Percentiles rank a stretch among this genome's conserved stretches.
These are phyloP conservation scores for Afroboletus lepidellus DNA, from an alignment of 1,284 basidiomycete genomes.

Conservation along the genomic window DNA sequence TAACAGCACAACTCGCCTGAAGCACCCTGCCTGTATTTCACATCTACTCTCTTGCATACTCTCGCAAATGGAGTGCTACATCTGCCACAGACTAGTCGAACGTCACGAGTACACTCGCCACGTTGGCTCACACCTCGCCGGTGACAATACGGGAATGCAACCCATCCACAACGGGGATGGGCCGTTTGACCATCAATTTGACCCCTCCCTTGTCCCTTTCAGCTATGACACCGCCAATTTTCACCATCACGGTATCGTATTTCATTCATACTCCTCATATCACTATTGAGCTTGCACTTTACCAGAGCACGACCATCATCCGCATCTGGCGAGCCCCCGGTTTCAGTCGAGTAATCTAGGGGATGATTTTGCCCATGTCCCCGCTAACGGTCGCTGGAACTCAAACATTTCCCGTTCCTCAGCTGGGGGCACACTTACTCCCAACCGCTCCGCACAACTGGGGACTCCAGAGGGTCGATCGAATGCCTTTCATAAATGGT, in stretches of 20 bases:
- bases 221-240: slow-evolving; percentile 3
- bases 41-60: not conserved
- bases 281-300: not conserved
- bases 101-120: slow-evolving; percentile 15
- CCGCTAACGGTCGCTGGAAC: not conserved
- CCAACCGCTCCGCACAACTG: not conserved
- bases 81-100: slow-evolving; percentile 11
- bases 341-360: not conserved
- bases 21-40: no score
- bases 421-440: not conserved
- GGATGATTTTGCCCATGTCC: not conserved
- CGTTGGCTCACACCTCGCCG: slow-evolving; percentile 11
- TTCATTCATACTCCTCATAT: not conserved
- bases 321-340: not conserved
- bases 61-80: slow-evolving; percentile 14
- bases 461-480: not conserved
- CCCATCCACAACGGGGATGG: no score
- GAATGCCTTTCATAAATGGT: slow-evolving; percentile 22
- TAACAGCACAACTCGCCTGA: no score
- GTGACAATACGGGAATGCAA: not conserved
- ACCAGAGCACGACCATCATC: not conserved
- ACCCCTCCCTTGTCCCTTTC: not conserved
- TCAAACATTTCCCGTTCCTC: not conserved
- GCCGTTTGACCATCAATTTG: not conserved
- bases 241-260: not conserved